Percentiles rank a stretch among this genome's conserved stretches.
These are phyloP conservation scores for Acer negundo DNA, from an alignment of 345 rosid species.

Conservation along the genomic window DNA sequence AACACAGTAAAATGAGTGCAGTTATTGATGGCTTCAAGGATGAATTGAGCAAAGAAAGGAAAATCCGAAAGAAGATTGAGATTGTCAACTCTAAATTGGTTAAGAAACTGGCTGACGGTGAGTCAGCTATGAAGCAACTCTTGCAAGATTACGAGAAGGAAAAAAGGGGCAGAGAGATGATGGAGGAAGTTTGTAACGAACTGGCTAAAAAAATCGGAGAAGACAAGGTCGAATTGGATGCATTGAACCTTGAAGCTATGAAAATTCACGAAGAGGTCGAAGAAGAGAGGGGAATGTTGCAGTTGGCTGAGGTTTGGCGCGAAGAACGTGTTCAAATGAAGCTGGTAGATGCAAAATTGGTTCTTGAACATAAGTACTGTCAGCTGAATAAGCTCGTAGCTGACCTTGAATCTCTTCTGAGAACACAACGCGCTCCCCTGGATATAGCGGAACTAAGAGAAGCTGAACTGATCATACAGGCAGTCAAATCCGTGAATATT, in stretches of 20 bases:
- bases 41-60: constrained; percentile 44
- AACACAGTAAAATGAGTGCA: constrained; percentile 40
- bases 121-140: constrained; percentile 30
- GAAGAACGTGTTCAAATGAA: constrained; percentile 53
- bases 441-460: constrained; percentile 33
- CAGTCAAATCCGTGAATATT: constrained; percentile 33
- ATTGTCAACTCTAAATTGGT: constrained; percentile 39
- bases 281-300: constrained; percentile 48
- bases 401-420: constrained; percentile 40
- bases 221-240: constrained; percentile 38
- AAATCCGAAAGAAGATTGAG: constrained; percentile 32
- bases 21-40: constrained; percentile 35
- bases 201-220: constrained; percentile 33
- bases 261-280: constrained; percentile 33
- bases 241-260: constrained; percentile 25
- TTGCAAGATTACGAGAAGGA: constrained; percentile 34
- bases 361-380: constrained; percentile 43
- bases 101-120: constrained; percentile 42
- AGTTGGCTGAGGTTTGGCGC: constrained; percentile 49
- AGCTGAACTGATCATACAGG: constrained; percentile 35
- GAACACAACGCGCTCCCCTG: constrained; percentile 23
- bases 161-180: constrained; percentile 35
- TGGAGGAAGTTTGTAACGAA: constrained; percentile 33
- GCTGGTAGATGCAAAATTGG: constrained; percentile 37
- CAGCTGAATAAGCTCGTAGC: constrained; percentile 44